Base-by-base conservation (phyloP, 164 flowering plant genomes). In the Paratinospora sagittata region DNA sequence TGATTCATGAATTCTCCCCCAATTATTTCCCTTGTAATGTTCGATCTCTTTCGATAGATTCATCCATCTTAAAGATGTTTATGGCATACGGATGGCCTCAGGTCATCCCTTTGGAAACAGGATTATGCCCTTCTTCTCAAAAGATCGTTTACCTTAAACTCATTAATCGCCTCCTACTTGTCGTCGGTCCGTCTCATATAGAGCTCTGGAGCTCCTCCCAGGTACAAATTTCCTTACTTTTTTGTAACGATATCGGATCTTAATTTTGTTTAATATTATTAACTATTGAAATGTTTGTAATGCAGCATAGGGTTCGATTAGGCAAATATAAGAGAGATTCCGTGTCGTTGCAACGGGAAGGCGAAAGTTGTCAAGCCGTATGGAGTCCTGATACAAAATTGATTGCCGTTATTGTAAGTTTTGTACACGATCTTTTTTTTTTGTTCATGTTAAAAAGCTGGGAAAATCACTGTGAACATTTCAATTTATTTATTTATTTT, bases 51-150 rank as follows among this genome's bases (percentile, higher is more conserved):
- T 36, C 6, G 3, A 8, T 3, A 36, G 8, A 8, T 8, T 3
- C 39, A 36, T 49, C 2, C 12, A 19, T 49, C 19, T 17, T 14
- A 65, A 86, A 86, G 81, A 96, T 96, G 99, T 96, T 90, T 72
- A 93, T 93, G 96, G 82, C 95, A 10, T 96, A 93, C 70, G 99
- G 99, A 80, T 96, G 97, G 97, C 99, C 99, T 52, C 97, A 91
- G 85, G 96, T 91, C 74, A 89, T 96, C 81, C 97, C 98, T 11
- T 79, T 96, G 14, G 91, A 90, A 70, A 72, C 79, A 23, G 85
- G 83, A 17, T 70, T 75, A 11, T 82, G 85, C 66, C 89, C 93
- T 1, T 68, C 90, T 34, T 87, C 94, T 0, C 82, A 88, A 74
- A 81, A 75, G 74, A 88, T 92, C 84, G 74, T 95, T 0, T 95